Percentiles rank a stretch among this genome's conserved stretches.
Evolutionary conservation across 177 flowering plant genomes (phyloP).

Genomic region (Tripterygium wilfordii): DNA sequence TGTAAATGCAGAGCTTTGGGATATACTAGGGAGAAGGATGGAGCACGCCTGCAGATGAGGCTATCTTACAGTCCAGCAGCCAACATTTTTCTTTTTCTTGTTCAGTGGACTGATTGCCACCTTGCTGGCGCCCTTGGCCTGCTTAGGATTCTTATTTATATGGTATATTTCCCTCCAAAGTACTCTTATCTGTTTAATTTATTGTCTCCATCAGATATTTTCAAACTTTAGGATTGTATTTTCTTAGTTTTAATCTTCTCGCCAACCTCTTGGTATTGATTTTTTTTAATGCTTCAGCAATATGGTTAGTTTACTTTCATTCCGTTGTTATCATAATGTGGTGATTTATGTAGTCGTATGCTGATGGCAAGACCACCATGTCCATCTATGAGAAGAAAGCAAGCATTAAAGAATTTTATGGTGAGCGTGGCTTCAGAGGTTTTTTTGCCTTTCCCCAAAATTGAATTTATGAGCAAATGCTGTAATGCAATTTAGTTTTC

Average conservation of each 20-base stretch:
- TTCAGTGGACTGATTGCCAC: conserved; percentile 85
- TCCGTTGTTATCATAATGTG: too few species aligned
- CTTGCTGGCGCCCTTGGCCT: conserved; percentile 86
- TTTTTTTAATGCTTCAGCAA: too few species aligned
- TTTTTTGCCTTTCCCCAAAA: too few species aligned
- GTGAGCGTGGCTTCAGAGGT: conserved; percentile 27
- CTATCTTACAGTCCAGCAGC: conserved; percentile 74
- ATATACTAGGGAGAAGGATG: conserved; percentile 66
- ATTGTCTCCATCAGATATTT: background rate
- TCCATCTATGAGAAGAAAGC: conserved; percentile 76
- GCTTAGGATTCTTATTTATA: conserved; percentile 64
- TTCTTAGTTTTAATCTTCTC: conserved; percentile 9
- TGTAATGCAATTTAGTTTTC: too few species aligned
- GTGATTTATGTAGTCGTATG: conserved; percentile 71
- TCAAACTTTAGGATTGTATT: background rate
- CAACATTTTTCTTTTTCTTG: conserved; percentile 62
- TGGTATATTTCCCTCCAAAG: conserved; percentile 31
- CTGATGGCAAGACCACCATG: conserved; percentile 80
- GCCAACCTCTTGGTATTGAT: conserved; percentile 7
- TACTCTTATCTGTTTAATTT: background rate
- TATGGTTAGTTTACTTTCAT: too few species aligned
- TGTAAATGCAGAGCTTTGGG: conserved; percentile 58
- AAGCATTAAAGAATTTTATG: conserved; percentile 72
- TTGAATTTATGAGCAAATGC: too few species aligned
- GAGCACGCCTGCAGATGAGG: conserved; percentile 77